phyloP scores from a whole-genome alignment of 2,329 filamentous ascomycete genomes.

The Scedosporium dehoogii region DNA sequence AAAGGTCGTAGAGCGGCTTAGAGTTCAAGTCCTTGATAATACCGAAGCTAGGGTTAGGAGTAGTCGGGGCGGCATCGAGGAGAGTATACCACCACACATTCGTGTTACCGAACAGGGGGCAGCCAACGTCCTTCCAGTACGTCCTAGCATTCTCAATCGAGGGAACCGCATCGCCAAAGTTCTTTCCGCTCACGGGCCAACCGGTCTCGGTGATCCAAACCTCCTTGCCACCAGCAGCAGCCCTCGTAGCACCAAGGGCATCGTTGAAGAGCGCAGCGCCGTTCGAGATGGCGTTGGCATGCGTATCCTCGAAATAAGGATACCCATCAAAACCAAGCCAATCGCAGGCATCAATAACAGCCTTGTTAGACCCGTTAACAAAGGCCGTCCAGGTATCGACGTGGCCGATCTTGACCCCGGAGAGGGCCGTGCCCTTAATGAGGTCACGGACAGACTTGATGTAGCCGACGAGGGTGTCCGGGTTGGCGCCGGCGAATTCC shows the following conservation, averaged over 20 bases:
- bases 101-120: slow-evolving; percentile 52
- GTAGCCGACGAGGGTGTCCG: slow-evolving; percentile 55
- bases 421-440: slow-evolving; percentile 52
- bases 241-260: slow-evolving; percentile 50
- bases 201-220: slow-evolving; percentile 87
- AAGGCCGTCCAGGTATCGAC: slow-evolving; percentile 84
- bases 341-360: slow-evolving; percentile 60
- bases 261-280: slow-evolving; percentile 58
- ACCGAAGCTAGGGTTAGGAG: slow-evolving; percentile 61
- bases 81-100: slow-evolving; percentile 73
- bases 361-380: slow-evolving; percentile 61
- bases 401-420: slow-evolving; percentile 58
- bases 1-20: slow-evolving; percentile 53
- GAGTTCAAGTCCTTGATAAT: slow-evolving; percentile 44
- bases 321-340: slow-evolving; percentile 81
- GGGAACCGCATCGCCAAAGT: slow-evolving; percentile 51
- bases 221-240: slow-evolving; percentile 53
- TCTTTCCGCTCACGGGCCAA: slow-evolving; percentile 66
- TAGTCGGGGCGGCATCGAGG: slow-evolving; percentile 51
- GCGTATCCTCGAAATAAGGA: slow-evolving; percentile 69
- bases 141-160: slow-evolving; percentile 58
- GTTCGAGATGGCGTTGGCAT: slow-evolving; percentile 54
- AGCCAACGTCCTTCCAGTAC: slow-evolving; percentile 76
- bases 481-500: slow-evolving; percentile 52
- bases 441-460: slow-evolving; percentile 57